Conservation (phyloP, 2,329 filamentous ascomycete genomes). For the Fusarium temperatum region DNA sequence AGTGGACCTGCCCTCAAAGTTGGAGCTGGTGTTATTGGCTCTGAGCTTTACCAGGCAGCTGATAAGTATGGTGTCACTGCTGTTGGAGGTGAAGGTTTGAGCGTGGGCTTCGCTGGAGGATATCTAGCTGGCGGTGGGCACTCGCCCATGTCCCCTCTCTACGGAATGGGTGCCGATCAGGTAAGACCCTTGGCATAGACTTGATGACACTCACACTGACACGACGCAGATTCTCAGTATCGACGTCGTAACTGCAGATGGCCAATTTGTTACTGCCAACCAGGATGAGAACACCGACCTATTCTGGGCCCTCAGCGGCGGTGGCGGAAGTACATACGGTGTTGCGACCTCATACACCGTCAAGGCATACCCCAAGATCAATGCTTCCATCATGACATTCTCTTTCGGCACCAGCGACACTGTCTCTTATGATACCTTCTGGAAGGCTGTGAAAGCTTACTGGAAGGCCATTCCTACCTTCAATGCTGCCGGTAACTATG, state of each 20-base stretch:
- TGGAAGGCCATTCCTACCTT: slow-evolving; percentile 25
- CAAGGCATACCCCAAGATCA: slow-evolving; percentile 49
- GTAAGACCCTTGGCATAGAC: background rate
- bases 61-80: slow-evolving; percentile 56
- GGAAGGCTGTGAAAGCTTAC: slow-evolving; percentile 29
- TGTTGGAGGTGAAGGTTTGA: slow-evolving; percentile 62
- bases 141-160: slow-evolving; percentile 29
- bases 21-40: slow-evolving; percentile 62
- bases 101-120: slow-evolving; percentile 35
- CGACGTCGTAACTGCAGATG: slow-evolving; percentile 31
- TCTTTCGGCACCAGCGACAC: slow-evolving; percentile 25
- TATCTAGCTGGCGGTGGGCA: slow-evolving; percentile 36
- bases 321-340: slow-evolving; percentile 50
- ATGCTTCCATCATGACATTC: slow-evolving; percentile 35
- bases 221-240: slow-evolving; percentile 21
- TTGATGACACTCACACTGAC: background rate
- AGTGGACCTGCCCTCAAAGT: slow-evolving; percentile 62
- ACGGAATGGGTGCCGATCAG: slow-evolving; percentile 36
- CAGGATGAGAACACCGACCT: slow-evolving; percentile 38
- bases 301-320: slow-evolving; percentile 52
- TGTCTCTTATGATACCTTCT: slow-evolving; percentile 28
- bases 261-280: slow-evolving; percentile 25
- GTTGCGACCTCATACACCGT: slow-evolving; percentile 47
- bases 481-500: slow-evolving; percentile 33
- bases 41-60: slow-evolving; percentile 62